Conservation (phyloP, 108 stramenopile species). For the Nitzschia sp. region DNA sequence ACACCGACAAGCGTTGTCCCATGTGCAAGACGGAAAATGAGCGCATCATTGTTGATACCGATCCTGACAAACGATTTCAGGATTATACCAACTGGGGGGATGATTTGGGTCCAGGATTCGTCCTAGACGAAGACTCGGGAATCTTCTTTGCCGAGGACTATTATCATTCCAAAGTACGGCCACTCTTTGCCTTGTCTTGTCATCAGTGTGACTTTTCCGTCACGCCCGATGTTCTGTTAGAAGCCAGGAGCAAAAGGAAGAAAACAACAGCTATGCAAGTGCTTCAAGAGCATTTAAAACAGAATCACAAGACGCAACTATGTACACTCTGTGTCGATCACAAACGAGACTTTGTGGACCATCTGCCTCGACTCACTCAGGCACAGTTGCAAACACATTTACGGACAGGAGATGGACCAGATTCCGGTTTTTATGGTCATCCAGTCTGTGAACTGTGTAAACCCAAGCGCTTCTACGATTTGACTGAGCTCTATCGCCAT, state of each 20-base stretch:
- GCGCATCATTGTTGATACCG: constrained; percentile 66
- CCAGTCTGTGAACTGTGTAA: constrained; percentile 86
- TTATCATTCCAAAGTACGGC: constrained; percentile 51
- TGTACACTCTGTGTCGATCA: constrained; percentile 79
- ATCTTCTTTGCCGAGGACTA: constrained; percentile 72
- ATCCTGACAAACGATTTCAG: constrained; percentile 32
- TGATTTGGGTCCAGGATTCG: constrained; percentile 51
- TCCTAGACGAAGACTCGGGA: constrained; percentile 64
- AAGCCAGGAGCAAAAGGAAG: background rate
- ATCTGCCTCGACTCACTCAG: constrained; percentile 62
- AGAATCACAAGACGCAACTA: constrained; percentile 55
- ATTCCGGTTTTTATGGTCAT: constrained; percentile 74
- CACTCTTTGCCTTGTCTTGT: constrained; percentile 70
- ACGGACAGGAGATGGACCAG: constrained; percentile 64
- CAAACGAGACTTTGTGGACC: constrained; percentile 78
- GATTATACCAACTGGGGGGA: constrained; percentile 78
- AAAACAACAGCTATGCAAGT: constrained; percentile 29
- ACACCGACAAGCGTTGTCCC: constrained; percentile 71
- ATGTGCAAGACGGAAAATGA: constrained; percentile 77
- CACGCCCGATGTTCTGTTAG: background rate
- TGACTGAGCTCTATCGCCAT: constrained; percentile 75
- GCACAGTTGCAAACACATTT: constrained; percentile 66
- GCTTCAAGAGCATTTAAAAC: constrained; percentile 74
- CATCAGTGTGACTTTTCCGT: constrained; percentile 40
- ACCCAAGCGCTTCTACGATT: constrained; percentile 76